Evolutionary conservation across 768 basidiomycete species (phyloP).

Genomic region (Lyophyllum shimeji): DNA sequence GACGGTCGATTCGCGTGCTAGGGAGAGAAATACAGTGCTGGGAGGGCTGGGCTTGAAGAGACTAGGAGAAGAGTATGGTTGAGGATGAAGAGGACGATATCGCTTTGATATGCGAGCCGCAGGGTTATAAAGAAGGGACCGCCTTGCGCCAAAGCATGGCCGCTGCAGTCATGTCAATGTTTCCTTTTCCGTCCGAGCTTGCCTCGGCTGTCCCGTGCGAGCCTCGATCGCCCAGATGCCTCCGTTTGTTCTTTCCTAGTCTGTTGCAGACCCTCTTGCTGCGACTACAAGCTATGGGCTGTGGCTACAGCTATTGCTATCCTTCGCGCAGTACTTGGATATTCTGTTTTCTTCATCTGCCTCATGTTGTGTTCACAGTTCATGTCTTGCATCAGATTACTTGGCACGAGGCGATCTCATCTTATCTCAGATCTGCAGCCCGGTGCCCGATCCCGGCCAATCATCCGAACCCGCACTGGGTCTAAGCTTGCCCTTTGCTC

Average conservation of each 20-base stretch:
- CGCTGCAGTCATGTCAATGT: slow-evolving; percentile 26
- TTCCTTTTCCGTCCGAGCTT: slow-evolving; percentile 33
- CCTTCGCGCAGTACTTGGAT: neutral
- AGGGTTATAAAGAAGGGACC: slow-evolving; percentile 19
- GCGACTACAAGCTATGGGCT: neutral
- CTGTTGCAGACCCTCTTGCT: neutral
- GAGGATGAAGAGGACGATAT: slow-evolving; percentile 6
- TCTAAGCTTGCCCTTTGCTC: neutral
- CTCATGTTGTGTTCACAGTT: slow-evolving; percentile 8
- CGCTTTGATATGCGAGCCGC: slow-evolving; percentile 16
- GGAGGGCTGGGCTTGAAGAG: slow-evolving; percentile 6
- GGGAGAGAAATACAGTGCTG: slow-evolving; percentile 7
- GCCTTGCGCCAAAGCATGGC: slow-evolving; percentile 30
- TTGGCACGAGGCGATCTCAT: slow-evolving; percentile 19
- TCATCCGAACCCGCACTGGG: slow-evolving; percentile 5
- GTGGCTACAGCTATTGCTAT: neutral
- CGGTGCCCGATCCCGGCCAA: slow-evolving; percentile 20
- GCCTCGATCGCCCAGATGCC: slow-evolving; percentile 12
- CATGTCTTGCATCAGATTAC: slow-evolving; percentile 18
- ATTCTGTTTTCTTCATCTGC: slow-evolving; percentile 1
- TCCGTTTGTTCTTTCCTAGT: slow-evolving; percentile 7
- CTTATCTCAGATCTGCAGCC: slow-evolving; percentile 30
- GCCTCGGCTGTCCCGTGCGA: slow-evolving; percentile 20
- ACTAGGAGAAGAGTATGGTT: slow-evolving; percentile 8
- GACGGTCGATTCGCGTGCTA: slow-evolving; percentile 8